Conservation (phyloP, 805 yeast genomes). For the Yamadazyma paraphyllophila region DNA sequence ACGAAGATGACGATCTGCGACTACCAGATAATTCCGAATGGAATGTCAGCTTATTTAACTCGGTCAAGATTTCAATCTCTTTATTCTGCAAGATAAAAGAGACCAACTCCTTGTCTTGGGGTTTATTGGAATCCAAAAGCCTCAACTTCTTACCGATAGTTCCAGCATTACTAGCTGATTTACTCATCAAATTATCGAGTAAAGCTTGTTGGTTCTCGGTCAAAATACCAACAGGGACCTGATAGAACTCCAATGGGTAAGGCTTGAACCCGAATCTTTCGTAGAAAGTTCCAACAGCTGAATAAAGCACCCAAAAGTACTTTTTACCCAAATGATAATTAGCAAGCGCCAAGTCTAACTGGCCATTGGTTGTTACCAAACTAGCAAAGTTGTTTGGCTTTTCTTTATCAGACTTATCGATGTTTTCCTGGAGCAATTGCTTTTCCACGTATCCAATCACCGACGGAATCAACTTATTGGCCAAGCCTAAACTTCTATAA, state of each 20-base stretch:
- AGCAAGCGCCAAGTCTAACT: conserved; percentile 29
- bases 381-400: conserved; percentile 29
- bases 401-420: conserved; percentile 20
- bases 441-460: conserved; percentile 33
- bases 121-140: conserved; percentile 22
- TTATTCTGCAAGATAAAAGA: conserved; percentile 29
- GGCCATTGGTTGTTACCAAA: conserved; percentile 30
- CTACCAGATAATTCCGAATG: conserved; percentile 33
- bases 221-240: conserved; percentile 24
- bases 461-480: conserved; percentile 21
- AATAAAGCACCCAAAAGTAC: conserved; percentile 54
- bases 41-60: conserved; percentile 31
- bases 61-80: conserved; percentile 37
- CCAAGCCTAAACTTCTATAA: conserved; percentile 30
- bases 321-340: conserved; percentile 32
- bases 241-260: conserved; percentile 34
- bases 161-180: conserved; percentile 1
- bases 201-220: conserved; percentile 17
- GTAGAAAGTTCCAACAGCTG: conserved; percentile 73
- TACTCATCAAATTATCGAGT: conserved; percentile 21
- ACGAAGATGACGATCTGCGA: conserved; percentile 31
- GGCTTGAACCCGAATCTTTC: conserved; percentile 55
- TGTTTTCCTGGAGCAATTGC: conserved; percentile 24
- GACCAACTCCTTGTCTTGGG: conserved; percentile 29
- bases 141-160: conserved; percentile 29